Evolutionary conservation across 257 asterid genomes (phyloP), one percentile per base, ranked within the genome.

Genomic region (Nicotiana paniculata): DNA sequence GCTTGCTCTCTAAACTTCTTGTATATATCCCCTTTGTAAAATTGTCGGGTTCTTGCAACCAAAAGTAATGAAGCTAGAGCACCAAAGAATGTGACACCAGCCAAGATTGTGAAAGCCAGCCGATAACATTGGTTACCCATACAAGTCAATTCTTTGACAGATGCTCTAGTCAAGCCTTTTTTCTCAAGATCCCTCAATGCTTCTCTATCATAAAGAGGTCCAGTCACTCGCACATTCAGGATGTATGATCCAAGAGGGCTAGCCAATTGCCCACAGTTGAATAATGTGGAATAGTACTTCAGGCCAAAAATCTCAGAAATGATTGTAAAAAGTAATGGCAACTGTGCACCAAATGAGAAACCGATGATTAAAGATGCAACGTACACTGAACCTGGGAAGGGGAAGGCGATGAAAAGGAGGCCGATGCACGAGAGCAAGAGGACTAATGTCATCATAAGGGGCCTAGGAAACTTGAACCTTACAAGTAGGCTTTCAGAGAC

Each of bases 161-260:
- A 30, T 32, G 54, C 57, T 59, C 81, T 77, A 17, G 54, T 77
- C 69, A 77, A 17, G 33, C 81, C 69, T 59, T n/a, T 77, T 17
- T 30, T 55, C 54, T 5, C 33, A 17, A 77, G 81, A 77, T 55
- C 68, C 68, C 30, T 77, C 54, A 77, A 33, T 57, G 81, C 81
- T 32, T 77, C 81, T 33, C 55, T 57, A 32, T 77, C 81, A 77
- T 77, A 77, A 77, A 77, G 81, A 17, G 65, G 65, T 35, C 81
- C 81, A 32, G 68, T 59, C 17, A 77, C 54, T 77, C 58, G 33
- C 5, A 77, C 81, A 77, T 77, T 77, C 53, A 77, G 53, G 8
- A 77, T 57, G 68, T 84, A 87, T 10, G 90, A 87, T 43, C 86
- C 89, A 51, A 87, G 77, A 59, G 89, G 89, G 62, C 88, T 85